phyloP scores from a whole-genome alignment of 2,329 filamentous ascomycete species.

The Clathrospora elynae region DNA sequence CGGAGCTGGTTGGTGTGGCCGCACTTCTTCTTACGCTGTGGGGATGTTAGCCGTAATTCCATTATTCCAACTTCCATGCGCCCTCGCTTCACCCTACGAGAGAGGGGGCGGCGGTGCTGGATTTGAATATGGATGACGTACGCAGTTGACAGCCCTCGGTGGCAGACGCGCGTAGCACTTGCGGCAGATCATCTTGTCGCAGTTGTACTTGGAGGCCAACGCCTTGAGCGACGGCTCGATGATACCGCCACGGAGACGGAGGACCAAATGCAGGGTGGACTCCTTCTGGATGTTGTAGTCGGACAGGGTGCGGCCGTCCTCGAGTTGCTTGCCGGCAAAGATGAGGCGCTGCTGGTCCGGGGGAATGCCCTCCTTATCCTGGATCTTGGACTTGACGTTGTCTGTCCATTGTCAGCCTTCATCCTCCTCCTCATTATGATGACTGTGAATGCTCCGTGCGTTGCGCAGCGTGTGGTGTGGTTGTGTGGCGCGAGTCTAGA shows the following conservation, averaged over 20 bases:
- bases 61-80: not conserved
- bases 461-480: conserved; percentile 18
- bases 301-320: conserved; percentile 94
- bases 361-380: conserved; percentile 99
- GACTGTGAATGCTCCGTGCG: conserved; percentile 13
- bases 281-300: conserved; percentile 99
- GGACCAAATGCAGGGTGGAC: conserved; percentile 96
- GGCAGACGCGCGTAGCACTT: conserved; percentile 99
- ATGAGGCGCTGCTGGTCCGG: conserved; percentile 98
- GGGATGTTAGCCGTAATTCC: conserved; percentile 23
- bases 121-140: conserved; percentile 18
- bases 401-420: conserved; percentile 55
- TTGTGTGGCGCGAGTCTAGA: conserved; percentile 19
- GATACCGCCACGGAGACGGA: conserved; percentile 98
- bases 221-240: conserved; percentile 97
- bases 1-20: conserved; percentile 99
- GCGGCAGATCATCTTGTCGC: conserved; percentile 99
- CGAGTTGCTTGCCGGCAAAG: conserved; percentile 98
- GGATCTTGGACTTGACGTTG: conserved; percentile 99
- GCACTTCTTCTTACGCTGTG: conserved; percentile 86
- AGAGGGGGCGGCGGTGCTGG: not conserved
- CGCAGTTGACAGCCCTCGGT: conserved; percentile 98
- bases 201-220: conserved; percentile 99
- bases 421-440: conserved; percentile 1
- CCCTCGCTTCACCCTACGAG: not conserved